These are phyloP conservation scores for Hypomyces rosellus DNA, from an alignment of 2,329 filamentous ascomycete species.

Conservation along the genomic window DNA sequence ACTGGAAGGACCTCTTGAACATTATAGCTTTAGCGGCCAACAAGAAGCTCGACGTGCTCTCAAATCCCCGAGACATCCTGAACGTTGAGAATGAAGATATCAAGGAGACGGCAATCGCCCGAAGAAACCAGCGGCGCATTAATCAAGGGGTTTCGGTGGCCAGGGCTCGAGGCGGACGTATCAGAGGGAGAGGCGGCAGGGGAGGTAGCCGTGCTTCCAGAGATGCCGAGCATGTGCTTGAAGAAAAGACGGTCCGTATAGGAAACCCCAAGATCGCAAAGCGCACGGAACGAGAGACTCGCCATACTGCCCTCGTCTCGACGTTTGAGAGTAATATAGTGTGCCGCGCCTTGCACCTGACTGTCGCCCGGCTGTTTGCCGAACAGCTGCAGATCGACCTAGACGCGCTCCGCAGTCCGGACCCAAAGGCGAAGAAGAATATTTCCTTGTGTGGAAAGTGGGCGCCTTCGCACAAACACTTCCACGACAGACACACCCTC, in stretches of 20 bases:
- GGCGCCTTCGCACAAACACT: slow-evolving; percentile 48
- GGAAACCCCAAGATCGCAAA: slow-evolving; percentile 17
- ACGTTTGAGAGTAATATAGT: slow-evolving; percentile 37
- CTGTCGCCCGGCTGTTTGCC: slow-evolving; percentile 50
- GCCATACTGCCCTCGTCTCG: slow-evolving; percentile 35
- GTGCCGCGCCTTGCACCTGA: slow-evolving; percentile 46
- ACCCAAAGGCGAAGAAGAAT: slow-evolving; percentile 33
- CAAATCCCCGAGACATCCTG: slow-evolving; percentile 34
- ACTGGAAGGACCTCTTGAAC: slow-evolving; percentile 58
- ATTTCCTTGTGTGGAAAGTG: slow-evolving; percentile 56
- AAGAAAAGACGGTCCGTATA: neutral
- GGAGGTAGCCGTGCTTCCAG: neutral
- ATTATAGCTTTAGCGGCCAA: slow-evolving; percentile 47
- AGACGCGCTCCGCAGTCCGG: slow-evolving; percentile 31
- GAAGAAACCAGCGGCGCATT: neutral
- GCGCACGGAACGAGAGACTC: slow-evolving; percentile 24
- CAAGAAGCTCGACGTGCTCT: slow-evolving; percentile 36
- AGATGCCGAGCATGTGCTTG: neutral
- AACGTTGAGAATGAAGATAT: slow-evolving; percentile 29
- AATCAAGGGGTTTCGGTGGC: neutral
- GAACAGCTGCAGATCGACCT: slow-evolving; percentile 46
- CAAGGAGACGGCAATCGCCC: neutral
- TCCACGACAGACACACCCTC: slow-evolving; percentile 54
- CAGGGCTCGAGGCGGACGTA: no score
- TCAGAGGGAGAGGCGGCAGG: neutral